phyloP scores from a whole-genome alignment of 805 yeast species.

The Metschnikowia noctiluminum region DNA sequence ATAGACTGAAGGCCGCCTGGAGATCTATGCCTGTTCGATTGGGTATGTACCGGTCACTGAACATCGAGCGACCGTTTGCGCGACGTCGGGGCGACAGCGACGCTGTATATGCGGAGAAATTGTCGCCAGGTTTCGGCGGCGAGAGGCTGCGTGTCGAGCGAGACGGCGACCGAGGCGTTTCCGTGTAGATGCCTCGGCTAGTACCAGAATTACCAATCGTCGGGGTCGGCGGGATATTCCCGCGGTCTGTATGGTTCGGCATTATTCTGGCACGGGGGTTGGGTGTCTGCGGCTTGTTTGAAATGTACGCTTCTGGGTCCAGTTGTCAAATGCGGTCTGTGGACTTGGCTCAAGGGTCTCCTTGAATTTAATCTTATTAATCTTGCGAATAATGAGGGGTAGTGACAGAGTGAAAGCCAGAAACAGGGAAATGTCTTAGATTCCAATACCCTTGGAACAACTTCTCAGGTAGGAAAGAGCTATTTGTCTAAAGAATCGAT shows the following conservation, averaged over 20 bases:
- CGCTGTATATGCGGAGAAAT: constrained; percentile 17
- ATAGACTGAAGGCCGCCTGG: constrained; percentile 75
- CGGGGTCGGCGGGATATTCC: constrained; percentile 6
- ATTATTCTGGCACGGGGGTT: not conserved
- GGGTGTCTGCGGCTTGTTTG: too few relatives aligned
- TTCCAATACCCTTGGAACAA: too few relatives aligned
- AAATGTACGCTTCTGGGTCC: too few relatives aligned
- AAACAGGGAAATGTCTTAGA: too few relatives aligned
- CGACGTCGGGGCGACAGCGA: constrained; percentile 48
- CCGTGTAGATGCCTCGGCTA: constrained; percentile 1
- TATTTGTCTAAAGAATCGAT: too few relatives aligned
- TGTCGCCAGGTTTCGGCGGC: constrained; percentile 36
- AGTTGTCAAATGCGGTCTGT: too few relatives aligned
- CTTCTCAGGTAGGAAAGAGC: too few relatives aligned
- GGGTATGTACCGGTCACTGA: constrained; percentile 87
- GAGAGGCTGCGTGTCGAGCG: constrained; percentile 37
- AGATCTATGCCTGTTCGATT: constrained; percentile 80
- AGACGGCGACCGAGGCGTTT: constrained; percentile 43
- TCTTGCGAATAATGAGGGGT: too few relatives aligned
- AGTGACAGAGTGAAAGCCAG: too few relatives aligned
- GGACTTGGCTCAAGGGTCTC: too few relatives aligned
- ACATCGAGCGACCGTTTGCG: constrained; percentile 45
- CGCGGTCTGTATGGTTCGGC: constrained; percentile 2
- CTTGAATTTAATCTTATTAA: too few relatives aligned
- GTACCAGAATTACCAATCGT: not conserved